Evolutionary conservation across 192 early-diverging fungal species (phyloP).

Genomic region (Tieghemiomyces parasiticus): DNA sequence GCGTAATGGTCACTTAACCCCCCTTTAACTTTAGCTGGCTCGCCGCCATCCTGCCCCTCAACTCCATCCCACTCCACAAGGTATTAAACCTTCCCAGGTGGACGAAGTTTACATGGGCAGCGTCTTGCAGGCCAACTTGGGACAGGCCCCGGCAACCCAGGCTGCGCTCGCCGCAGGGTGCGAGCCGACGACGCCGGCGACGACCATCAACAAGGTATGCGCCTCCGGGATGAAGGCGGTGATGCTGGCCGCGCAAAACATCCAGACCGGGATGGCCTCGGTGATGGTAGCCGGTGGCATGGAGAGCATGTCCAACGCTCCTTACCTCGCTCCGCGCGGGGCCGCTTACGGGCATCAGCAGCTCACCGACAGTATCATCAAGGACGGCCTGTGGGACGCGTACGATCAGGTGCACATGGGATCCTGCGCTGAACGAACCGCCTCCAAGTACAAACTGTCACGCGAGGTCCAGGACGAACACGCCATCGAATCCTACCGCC

Average conservation of each 20-base stretch:
- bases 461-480: conserved; percentile 85
- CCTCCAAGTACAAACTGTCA: conserved; percentile 68
- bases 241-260: conserved; percentile 75
- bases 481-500: conserved; percentile 73
- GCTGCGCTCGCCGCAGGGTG: conserved; percentile 72
- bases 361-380: conserved; percentile 73
- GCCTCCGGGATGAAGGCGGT: conserved; percentile 96
- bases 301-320: conserved; percentile 94
- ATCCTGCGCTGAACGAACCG: conserved; percentile 74
- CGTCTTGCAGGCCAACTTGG: conserved; percentile 74
- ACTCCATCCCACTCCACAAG: conserved; percentile 16
- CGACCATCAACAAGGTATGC: conserved; percentile 98
- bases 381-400: conserved; percentile 93
- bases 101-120: conserved; percentile 96
- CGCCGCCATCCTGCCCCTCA: background rate
- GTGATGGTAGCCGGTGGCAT: conserved; percentile 89
- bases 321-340: conserved; percentile 55
- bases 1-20: background rate
- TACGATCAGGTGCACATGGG: conserved; percentile 82
- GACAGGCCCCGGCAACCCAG: conserved; percentile 90
- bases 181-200: conserved; percentile 72
- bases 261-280: conserved; percentile 59
- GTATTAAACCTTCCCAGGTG: conserved; percentile 60
- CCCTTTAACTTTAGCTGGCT: background rate
- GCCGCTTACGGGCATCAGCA: conserved; percentile 67